These are phyloP conservation scores for Zychaea mexicana DNA, from an alignment of 371 early-diverging fungal genomes.

Conservation along the genomic window DNA sequence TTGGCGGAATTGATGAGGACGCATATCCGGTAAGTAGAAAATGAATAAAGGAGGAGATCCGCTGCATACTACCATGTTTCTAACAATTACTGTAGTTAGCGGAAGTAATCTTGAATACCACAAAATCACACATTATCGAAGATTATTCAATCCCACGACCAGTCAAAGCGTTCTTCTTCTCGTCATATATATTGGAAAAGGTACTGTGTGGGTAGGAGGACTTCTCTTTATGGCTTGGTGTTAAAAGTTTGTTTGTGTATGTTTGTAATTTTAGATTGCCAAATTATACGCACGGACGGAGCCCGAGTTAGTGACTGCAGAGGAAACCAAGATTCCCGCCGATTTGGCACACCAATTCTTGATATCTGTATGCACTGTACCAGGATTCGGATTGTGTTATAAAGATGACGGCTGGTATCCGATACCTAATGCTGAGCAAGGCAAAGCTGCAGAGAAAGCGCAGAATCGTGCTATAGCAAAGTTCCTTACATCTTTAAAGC, in stretches of 20 bases:
- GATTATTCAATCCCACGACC: conserved; percentile 62
- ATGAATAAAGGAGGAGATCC: too few relatives aligned
- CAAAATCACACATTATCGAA: conserved; percentile 64
- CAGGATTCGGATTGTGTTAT: conserved; percentile 78
- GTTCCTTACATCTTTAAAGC: conserved; percentile 63
- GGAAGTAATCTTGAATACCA: conserved; percentile 58
- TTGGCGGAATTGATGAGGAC: conserved; percentile 69
- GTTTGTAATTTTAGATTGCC: conserved; percentile 36
- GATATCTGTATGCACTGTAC: conserved; percentile 70
- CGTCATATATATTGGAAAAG: conserved; percentile 66
- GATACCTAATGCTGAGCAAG: conserved; percentile 23
- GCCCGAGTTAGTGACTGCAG: conserved; percentile 29
- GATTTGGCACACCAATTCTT: conserved; percentile 73
- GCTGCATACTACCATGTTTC: too few relatives aligned
- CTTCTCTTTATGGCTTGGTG: not conserved
- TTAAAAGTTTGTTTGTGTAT: too few relatives aligned
- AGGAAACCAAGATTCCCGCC: conserved; percentile 55
- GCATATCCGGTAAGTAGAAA: conserved; percentile 52
- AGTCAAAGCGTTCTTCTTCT: conserved; percentile 67
- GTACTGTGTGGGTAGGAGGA: conserved; percentile 16
- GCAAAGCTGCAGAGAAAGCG: conserved; percentile 25
- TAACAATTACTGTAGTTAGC: conserved; percentile 46
- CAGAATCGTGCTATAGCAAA: conserved; percentile 65
- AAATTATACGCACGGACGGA: conserved; percentile 61
- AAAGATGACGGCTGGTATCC: conserved; percentile 81